Conservation (phyloP, 179 eudicot species). For the Spergularia azorica region DNA sequence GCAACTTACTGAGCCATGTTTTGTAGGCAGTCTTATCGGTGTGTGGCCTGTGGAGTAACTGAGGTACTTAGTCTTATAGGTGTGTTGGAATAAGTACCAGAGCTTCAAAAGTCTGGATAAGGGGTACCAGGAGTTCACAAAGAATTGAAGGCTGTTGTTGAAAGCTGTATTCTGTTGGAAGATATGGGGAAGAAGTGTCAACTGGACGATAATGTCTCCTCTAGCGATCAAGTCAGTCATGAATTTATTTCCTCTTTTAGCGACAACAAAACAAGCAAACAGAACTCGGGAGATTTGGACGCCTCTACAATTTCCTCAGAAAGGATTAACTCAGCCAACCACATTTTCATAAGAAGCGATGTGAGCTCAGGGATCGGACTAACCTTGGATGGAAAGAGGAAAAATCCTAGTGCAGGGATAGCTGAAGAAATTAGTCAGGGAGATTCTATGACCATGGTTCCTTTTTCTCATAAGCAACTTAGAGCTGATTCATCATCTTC, state of each 20-base stretch:
- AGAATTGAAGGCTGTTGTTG: background rate
- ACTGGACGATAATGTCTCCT: constrained; percentile 28
- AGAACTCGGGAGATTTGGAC: constrained; percentile 34
- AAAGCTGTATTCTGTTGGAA: constrained; percentile 13
- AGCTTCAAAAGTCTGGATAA: background rate
- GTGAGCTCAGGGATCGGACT: constrained; percentile 34
- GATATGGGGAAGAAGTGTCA: constrained; percentile 30
- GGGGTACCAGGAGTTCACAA: background rate
- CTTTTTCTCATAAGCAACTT: constrained; percentile 27
- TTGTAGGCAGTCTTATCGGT: background rate
- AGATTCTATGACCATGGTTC: background rate
- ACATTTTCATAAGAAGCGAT: constrained; percentile 36
- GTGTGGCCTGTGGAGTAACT: background rate
- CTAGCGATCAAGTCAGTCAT: constrained; percentile 19
- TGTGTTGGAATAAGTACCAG: background rate
- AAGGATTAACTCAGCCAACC: constrained; percentile 22
- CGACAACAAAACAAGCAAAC: constrained; percentile 24
- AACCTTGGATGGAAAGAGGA: constrained; percentile 20
- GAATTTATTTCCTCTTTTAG: constrained; percentile 27
- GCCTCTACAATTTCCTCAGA: constrained; percentile 35
- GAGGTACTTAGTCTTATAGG: background rate
- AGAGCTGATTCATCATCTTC: constrained; percentile 49
- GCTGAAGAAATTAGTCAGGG: constrained; percentile 13
- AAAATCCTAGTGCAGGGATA: constrained; percentile 17
- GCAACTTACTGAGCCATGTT: background rate